Evolutionary conservation across 495 filamentous ascomycete genomes (phyloP).

Genomic region (Neurospora terricola): DNA sequence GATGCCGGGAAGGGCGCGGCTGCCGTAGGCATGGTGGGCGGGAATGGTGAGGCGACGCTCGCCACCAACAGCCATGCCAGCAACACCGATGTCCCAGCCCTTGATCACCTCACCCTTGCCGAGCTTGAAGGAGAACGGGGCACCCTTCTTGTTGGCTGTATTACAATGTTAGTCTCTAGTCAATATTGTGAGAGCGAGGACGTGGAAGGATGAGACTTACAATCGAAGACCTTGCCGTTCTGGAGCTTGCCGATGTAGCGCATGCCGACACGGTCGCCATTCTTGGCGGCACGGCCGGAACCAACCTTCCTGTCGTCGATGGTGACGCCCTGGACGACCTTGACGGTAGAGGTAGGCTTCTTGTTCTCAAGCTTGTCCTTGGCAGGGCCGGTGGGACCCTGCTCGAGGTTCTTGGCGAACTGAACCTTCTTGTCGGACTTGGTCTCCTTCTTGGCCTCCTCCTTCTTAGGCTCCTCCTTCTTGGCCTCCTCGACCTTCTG

Average conservation of each 20-base stretch:
- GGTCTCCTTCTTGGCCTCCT: conserved; percentile 33
- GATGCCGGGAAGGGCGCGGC: conserved; percentile 66
- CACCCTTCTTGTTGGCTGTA: conserved; percentile 90
- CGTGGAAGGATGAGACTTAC: conserved; percentile 39
- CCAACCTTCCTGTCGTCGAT: conserved; percentile 93
- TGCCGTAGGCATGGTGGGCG: conserved; percentile 76
- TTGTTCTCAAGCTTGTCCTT: conserved; percentile 33
- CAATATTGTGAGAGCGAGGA: conserved; percentile 1
- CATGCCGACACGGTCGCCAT: conserved; percentile 77
- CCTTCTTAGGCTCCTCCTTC: conserved; percentile 32
- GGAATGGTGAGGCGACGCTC: conserved; percentile 89
- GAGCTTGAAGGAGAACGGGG: conserved; percentile 90
- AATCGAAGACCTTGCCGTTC: conserved; percentile 87
- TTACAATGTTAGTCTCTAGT: conserved; percentile 21
- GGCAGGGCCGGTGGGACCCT: conserved; percentile 71
- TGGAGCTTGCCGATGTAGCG: conserved; percentile 95
- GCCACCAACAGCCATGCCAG: conserved; percentile 83
- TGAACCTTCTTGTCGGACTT: conserved; percentile 92
- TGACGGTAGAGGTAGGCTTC: conserved; percentile 50
- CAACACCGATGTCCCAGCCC: conserved; percentile 93
- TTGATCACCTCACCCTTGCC: conserved; percentile 94
- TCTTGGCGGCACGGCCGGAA: conserved; percentile 69
- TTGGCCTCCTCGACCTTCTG: conserved; percentile 62
- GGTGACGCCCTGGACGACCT: conserved; percentile 75
- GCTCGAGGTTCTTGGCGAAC: conserved; percentile 97